A percentile compares a stretch with the other conserved stretches of the same genome.
These are phyloP conservation scores for Fonsecaea nubica DNA, from an alignment of 2,329 filamentous ascomycete genomes.

Conservation along the genomic window DNA sequence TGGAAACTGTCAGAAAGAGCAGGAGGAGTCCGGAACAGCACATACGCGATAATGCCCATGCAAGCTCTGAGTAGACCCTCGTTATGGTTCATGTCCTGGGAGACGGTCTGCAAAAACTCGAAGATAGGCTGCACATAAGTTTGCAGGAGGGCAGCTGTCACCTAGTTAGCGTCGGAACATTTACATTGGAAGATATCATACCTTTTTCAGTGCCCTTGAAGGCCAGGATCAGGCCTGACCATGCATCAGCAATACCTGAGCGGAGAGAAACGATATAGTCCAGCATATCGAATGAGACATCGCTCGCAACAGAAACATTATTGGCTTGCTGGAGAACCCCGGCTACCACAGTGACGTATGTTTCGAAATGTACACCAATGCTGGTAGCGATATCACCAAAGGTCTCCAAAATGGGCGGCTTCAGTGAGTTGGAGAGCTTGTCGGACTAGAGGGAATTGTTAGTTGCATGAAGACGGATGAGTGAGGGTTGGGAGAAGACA, in stretches of 20 bases:
- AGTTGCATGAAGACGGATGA: conserved; percentile 43
- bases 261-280: conserved; percentile 94
- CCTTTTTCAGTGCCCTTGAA: conserved; percentile 72
- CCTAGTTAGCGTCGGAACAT: conserved; percentile 9
- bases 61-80: conserved; percentile 90
- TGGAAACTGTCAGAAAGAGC: conserved; percentile 55
- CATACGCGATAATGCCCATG: conserved; percentile 96
- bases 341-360: conserved; percentile 88
- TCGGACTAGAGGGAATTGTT: conserved; percentile 65
- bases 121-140: conserved; percentile 87
- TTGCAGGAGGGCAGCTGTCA: conserved; percentile 59
- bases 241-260: conserved; percentile 98
- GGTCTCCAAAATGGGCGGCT: conserved; percentile 95
- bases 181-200: conserved; percentile 40
- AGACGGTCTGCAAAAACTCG: conserved; percentile 79
- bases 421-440: conserved; percentile 91
- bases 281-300: conserved; percentile 91
- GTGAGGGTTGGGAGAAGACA: conserved; percentile 56
- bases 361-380: conserved; percentile 89
- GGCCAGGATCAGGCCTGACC: conserved; percentile 94
- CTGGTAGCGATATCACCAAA: conserved; percentile 97
- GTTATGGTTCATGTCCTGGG: conserved; percentile 82
- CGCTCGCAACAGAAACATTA: conserved; percentile 75
- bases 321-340: conserved; percentile 94
- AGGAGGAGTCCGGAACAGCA: conserved; percentile 28